Conservation (phyloP, 2,329 filamentous ascomycete genomes). For the Cladosporium velox region DNA sequence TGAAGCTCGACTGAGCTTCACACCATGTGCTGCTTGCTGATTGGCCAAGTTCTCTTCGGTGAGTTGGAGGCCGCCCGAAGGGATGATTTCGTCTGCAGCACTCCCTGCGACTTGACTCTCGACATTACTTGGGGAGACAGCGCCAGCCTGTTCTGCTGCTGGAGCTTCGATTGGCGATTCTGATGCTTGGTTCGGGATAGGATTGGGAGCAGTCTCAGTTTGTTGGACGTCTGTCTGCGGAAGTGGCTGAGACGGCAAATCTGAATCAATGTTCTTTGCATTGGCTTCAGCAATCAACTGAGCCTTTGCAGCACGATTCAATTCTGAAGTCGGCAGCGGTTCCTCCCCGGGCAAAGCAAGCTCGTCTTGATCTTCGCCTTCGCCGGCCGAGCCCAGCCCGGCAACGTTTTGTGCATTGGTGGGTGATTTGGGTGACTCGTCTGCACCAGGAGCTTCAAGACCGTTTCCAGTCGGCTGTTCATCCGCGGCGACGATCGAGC, state of each 20-base stretch:
- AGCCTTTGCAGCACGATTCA: conserved; percentile 28
- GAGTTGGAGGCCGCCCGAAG: conserved; percentile 25
- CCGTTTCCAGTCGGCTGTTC: not conserved
- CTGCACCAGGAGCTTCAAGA: not conserved
- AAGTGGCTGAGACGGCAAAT: not conserved
- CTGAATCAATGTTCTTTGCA: not conserved
- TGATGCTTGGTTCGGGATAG: not conserved
- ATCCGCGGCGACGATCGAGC: not conserved
- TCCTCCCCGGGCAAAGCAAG: conserved; percentile 15
- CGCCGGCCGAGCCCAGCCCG: not conserved
- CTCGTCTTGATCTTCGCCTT: not conserved
- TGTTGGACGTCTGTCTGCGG: not conserved
- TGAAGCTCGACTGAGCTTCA: conserved; percentile 26
- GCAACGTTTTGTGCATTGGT: not conserved
- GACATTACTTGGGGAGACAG: not conserved
- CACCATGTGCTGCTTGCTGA: conserved; percentile 33
- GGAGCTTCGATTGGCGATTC: not conserved
- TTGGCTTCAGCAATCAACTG: conserved; percentile 26
- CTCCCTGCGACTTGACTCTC: not conserved
- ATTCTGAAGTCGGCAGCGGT: conserved; percentile 27
- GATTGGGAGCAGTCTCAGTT: not conserved
- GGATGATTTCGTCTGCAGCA: conserved; percentile 7
- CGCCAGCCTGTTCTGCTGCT: not conserved
- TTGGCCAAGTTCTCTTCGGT: conserved; percentile 38
- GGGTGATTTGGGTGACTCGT: not conserved